These are phyloP conservation scores for Dactylorhiza incarnata DNA, from an alignment of 106 monocot genomes.

Conservation along the genomic window DNA sequence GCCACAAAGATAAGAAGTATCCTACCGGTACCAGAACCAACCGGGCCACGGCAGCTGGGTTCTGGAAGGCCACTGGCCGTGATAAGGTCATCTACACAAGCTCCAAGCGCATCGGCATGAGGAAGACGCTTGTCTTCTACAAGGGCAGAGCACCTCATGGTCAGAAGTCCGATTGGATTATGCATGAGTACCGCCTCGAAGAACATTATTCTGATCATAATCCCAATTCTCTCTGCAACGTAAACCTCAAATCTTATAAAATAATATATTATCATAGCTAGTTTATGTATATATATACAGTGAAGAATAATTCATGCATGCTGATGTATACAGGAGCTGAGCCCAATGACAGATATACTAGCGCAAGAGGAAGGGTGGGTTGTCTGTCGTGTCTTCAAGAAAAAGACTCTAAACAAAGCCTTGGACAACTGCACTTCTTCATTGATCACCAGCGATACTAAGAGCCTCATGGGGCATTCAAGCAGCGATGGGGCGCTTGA, in stretches of 20 bases:
- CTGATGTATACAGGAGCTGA: not conserved
- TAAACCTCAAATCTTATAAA: not conserved
- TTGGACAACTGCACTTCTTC: slow-evolving; percentile 25
- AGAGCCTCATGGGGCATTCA: slow-evolving; percentile 17
- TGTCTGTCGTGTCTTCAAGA: slow-evolving; percentile 94
- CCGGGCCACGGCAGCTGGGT: slow-evolving; percentile 85
- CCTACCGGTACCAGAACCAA: slow-evolving; percentile 91
- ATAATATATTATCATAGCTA: not conserved
- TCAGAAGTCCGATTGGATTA: slow-evolving; percentile 98
- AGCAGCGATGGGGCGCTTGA: slow-evolving; percentile 51
- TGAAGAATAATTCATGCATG: not conserved
- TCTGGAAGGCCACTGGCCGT: slow-evolving; percentile 97
- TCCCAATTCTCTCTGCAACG: slow-evolving; percentile 25
- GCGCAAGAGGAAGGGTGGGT: slow-evolving; percentile 91
- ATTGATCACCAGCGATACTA: slow-evolving; percentile 21
- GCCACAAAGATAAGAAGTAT: slow-evolving; percentile 99
- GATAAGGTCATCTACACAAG: slow-evolving; percentile 82
- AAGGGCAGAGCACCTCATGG: slow-evolving; percentile 88
- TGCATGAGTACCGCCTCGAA: slow-evolving; percentile 95
- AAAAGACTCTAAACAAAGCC: slow-evolving; percentile 69
- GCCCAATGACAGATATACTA: not conserved
- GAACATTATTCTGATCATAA: slow-evolving; percentile 34
- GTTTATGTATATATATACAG: not conserved
- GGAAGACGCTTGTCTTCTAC: slow-evolving; percentile 97
- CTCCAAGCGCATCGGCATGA: slow-evolving; percentile 77